These are phyloP conservation scores for Oryza meridionalis DNA, from an alignment of 176 grass and related monocot genomes.

Conservation along the genomic window DNA sequence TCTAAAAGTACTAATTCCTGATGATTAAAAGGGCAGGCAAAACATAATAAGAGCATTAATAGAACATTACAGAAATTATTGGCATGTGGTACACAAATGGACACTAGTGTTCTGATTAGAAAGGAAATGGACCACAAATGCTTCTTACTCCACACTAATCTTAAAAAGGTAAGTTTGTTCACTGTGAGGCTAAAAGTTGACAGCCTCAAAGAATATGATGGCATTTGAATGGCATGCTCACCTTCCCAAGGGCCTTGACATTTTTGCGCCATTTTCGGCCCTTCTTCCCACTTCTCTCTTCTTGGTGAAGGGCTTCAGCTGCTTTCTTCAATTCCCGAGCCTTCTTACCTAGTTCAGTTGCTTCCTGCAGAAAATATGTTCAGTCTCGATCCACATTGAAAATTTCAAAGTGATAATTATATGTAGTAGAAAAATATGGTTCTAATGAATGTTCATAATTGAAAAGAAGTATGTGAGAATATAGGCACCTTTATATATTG, in stretches of 20 bases:
- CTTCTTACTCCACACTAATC: slow-evolving; percentile 11
- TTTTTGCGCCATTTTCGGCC: slow-evolving; percentile 99
- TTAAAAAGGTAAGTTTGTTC: not conserved
- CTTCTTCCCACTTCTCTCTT: slow-evolving; percentile 85
- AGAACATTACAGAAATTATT: slow-evolving; percentile 2
- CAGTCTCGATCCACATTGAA: not conserved
- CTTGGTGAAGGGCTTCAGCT: slow-evolving; percentile 91
- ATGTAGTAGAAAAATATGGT: not conserved
- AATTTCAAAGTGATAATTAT: not conserved
- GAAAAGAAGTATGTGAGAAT: slow-evolving; percentile 31
- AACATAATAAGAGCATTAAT: slow-evolving; percentile 6
- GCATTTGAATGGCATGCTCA: slow-evolving; percentile 15
- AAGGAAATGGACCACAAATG: not conserved
- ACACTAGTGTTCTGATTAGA: not conserved
- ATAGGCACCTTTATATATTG: slow-evolving; percentile 93
- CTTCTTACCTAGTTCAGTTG: slow-evolving; percentile 96
- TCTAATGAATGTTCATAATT: slow-evolving; percentile 19
- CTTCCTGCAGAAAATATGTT: slow-evolving; percentile 58
- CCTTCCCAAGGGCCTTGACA: slow-evolving; percentile 91
- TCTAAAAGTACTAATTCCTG: slow-evolving; percentile 93
- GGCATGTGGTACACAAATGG: not conserved
- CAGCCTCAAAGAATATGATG: not conserved
- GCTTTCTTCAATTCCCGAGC: slow-evolving; percentile 91
- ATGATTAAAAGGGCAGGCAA: slow-evolving; percentile 15
- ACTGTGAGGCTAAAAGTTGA: not conserved